Percentiles rank a stretch among this genome's conserved stretches.
These are phyloP conservation scores for Debaryomyces fabryi DNA, from an alignment of 1,139 yeast species.

Conservation along the genomic window DNA sequence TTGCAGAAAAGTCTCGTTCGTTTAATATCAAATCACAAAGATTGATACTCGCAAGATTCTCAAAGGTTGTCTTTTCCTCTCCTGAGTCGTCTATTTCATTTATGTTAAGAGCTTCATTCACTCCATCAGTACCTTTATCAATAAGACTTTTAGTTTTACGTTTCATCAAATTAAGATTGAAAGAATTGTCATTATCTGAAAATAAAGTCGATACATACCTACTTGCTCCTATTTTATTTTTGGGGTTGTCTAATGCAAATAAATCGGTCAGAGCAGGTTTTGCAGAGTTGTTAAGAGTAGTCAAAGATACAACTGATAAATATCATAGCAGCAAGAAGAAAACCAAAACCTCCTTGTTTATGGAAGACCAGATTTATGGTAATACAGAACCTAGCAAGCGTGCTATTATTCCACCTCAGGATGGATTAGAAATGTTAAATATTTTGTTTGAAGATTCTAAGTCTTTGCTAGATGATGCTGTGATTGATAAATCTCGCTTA, in stretches of 20 bases:
- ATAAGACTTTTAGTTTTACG: slow-evolving; percentile 53
- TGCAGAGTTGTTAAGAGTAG: slow-evolving; percentile 25
- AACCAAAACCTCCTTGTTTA: slow-evolving; percentile 28
- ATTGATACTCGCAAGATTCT: slow-evolving; percentile 22
- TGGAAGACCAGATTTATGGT: slow-evolving; percentile 49
- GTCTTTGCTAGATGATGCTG: slow-evolving; percentile 28
- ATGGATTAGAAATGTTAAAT: slow-evolving; percentile 52
- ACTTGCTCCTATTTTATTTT: slow-evolving; percentile 38
- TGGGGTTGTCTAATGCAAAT: slow-evolving; percentile 38
- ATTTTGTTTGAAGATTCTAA: slow-evolving; percentile 33
- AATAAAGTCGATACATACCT: slow-evolving; percentile 31
- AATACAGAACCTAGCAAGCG: slow-evolving; percentile 38
- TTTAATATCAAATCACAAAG: slow-evolving; percentile 25
- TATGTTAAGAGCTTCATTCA: slow-evolving; percentile 56
- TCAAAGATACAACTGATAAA: slow-evolving; percentile 22
- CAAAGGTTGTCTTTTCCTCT: slow-evolving; percentile 25
- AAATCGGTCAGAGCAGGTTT: slow-evolving; percentile 32
- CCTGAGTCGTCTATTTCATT: slow-evolving; percentile 54
- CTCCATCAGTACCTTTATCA: slow-evolving; percentile 59
- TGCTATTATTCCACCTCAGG: slow-evolving; percentile 67
- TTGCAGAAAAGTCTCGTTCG: slow-evolving; percentile 32
- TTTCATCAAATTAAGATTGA: slow-evolving; percentile 37
- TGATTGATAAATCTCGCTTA: slow-evolving; percentile 33
- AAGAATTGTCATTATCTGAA: slow-evolving; percentile 27
- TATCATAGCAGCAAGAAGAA: slow-evolving; percentile 25